Base-by-base conservation (phyloP, 2,329 filamentous ascomycete genomes). In the Teratosphaeria viscida region DNA sequence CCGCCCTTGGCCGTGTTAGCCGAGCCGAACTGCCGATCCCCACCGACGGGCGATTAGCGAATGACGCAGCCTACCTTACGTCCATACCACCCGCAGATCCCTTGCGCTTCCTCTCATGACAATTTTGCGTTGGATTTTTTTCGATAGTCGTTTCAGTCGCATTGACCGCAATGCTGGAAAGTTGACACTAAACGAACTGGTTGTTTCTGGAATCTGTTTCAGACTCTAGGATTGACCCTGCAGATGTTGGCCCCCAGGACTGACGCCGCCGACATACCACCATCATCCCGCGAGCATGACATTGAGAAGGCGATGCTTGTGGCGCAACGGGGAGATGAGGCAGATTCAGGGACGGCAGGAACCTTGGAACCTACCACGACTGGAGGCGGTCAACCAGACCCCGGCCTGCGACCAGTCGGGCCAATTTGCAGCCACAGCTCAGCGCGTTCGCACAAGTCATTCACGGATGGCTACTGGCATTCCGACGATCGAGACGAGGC, bases 401-500 rank as follows among this genome's bases (percentile, higher is more conserved):
- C 7, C 11, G 14, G 56, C 57, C 37, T 53, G 10, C 52, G 19
- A 60, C 39, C 37, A 39, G 12, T 14, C 16, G 4, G 5, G 12
- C 37, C 12, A 16, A 63, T 59, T 12, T 62, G 67, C 54, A 67
- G 64, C 52, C 66, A 57, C 23, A 69, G 65, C 2, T 69, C 69
- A 14, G 65, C 66, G 8, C 63, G 65, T 19, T 67, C 66, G 43
- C 66, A 67, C 26, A 61, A 58, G 54, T 70, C 68, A 10, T 69
- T 70, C 55, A 64, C 54, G 10, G 69, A 72, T 58, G 69, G 69
- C 0, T 72, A 72, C 59, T 62, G 65, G 43, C 64, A 66, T 54
- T 60, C 64, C 35, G 58, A 59, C 6, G 61, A 62, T 52, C 61
- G 66, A 2, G 58, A 67, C 5, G 19, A 19, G 19, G 19, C 19